Conservation (phyloP, 2,329 filamentous ascomycete genomes). For the Fusarium dimerum region DNA sequence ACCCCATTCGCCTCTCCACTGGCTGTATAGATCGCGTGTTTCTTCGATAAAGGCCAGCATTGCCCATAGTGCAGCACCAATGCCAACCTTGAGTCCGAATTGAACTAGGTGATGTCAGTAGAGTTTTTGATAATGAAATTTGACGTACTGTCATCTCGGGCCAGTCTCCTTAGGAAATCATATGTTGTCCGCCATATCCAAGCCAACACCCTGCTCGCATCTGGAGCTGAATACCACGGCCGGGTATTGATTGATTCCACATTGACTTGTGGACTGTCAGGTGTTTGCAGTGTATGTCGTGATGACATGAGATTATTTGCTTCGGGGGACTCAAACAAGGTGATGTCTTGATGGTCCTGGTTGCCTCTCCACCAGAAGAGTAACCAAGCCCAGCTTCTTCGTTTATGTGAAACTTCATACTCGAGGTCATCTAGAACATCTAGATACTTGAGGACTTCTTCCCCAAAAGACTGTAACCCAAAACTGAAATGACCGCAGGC, state of each 20-base stretch:
- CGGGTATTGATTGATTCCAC: constrained; percentile 4
- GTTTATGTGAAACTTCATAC: constrained; percentile 61
- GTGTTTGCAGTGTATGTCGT: neutral
- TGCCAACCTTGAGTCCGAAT: constrained; percentile 90
- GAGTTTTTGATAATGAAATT: constrained; percentile 42
- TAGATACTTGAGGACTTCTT: constrained; percentile 82
- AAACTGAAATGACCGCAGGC: constrained; percentile 97
- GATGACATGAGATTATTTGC: constrained; percentile 17
- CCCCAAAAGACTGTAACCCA: constrained; percentile 83
- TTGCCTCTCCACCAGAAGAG: constrained; percentile 64
- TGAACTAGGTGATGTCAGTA: constrained; percentile 44
- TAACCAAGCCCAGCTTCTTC: constrained; percentile 78
- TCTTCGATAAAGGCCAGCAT: constrained; percentile 80
- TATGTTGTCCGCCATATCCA: constrained; percentile 30
- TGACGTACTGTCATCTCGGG: constrained; percentile 45
- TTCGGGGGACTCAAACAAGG: constrained; percentile 41
- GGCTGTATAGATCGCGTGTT: constrained; percentile 77
- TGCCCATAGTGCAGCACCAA: constrained; percentile 85
- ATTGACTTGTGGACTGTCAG: neutral
- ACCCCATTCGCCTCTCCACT: constrained; percentile 96
- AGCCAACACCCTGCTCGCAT: constrained; percentile 18
- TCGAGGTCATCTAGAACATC: constrained; percentile 84
- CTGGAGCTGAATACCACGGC: constrained; percentile 13
- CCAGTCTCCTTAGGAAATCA: constrained; percentile 42
- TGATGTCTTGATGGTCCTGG: constrained; percentile 18